Conservation (phyloP, 176 grass and related monocot genomes). For the Raddia guianensis region DNA sequence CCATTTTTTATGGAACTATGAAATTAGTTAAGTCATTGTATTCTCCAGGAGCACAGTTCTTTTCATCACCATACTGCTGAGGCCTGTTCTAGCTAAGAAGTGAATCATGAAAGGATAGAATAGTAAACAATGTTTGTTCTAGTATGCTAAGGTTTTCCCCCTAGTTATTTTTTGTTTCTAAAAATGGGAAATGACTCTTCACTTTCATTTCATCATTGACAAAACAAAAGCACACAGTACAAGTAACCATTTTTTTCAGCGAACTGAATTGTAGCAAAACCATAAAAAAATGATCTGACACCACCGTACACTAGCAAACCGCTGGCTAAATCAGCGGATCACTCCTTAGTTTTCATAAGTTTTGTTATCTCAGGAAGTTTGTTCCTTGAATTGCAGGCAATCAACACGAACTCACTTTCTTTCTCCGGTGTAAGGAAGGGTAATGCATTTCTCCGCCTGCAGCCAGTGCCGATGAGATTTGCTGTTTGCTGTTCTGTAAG, state of each 20-base stretch:
- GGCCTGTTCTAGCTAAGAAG: background rate
- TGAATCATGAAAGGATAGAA: background rate
- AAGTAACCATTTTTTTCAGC: no score
- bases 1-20: background rate
- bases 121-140: background rate
- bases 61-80: background rate
- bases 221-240: no score
- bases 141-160: background rate
- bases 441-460: slow-evolving; percentile 42
- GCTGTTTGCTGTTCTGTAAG: slow-evolving; percentile 47
- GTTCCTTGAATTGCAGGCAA: slow-evolving; percentile 34
- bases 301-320: no score
- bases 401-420: slow-evolving; percentile 38
- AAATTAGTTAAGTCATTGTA: background rate
- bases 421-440: slow-evolving; percentile 44
- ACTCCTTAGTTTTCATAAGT: background rate
- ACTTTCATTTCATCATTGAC: no score
- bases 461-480: slow-evolving; percentile 37
- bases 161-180: no score
- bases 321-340: background rate
- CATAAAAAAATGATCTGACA: no score
- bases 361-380: background rate
- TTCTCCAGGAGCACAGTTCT: background rate
- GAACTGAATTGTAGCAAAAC: no score
- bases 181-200: no score